phyloP scores from a whole-genome alignment of 106 monocot species.

The Phalaenopsis aphrodite region DNA sequence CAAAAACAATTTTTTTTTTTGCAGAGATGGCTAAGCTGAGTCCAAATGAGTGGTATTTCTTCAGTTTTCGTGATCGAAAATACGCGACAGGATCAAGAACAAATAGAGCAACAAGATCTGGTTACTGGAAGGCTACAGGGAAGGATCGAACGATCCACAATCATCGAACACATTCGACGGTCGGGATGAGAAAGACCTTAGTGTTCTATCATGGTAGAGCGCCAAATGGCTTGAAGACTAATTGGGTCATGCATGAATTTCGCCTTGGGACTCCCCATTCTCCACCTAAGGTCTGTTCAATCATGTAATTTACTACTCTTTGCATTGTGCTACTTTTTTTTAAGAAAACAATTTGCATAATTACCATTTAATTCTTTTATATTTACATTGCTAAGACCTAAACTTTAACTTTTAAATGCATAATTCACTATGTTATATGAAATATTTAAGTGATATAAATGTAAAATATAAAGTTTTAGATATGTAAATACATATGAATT shows the following conservation, averaged over 20 bases:
- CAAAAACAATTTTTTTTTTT: too few species aligned
- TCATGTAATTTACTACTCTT: not conserved
- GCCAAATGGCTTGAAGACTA: constrained; percentile 42
- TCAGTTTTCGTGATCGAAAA: constrained; percentile 72
- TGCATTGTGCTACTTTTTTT: not conserved
- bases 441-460: too few species aligned
- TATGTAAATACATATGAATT: too few species aligned
- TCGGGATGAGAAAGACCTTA: constrained; percentile 66
- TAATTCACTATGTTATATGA: too few species aligned
- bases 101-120: constrained; percentile 55
- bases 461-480: too few species aligned
- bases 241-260: constrained; percentile 75
- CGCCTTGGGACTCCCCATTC: constrained; percentile 36
- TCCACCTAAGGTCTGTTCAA: constrained; percentile 36
- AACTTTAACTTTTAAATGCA: not conserved
- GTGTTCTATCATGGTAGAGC: constrained; percentile 65
- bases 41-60: constrained; percentile 76
- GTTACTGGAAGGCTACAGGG: constrained; percentile 71
- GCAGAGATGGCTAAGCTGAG: constrained; percentile 45
- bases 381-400: too few species aligned
- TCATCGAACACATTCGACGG: constrained; percentile 16
- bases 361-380: too few species aligned
- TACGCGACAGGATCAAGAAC: constrained; percentile 56
- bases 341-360: not conserved
- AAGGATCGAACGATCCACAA: constrained; percentile 37